Percentiles rank a stretch among this genome's conserved stretches.
Conservation (phyloP, 192 early-diverging fungal species). For the Dissophora globulifera region DNA sequence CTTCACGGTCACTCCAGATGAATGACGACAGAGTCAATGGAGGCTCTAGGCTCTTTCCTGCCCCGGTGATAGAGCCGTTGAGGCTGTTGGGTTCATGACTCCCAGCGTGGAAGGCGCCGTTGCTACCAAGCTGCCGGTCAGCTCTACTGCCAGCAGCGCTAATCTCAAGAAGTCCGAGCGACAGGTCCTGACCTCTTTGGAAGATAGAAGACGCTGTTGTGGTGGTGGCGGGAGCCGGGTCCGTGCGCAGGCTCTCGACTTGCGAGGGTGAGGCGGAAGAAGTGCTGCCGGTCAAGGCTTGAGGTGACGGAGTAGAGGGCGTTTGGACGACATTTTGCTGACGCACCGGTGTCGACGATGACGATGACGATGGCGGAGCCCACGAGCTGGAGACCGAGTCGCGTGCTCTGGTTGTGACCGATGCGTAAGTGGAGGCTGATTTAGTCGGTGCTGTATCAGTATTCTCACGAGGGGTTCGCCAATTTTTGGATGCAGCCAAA, state of each 20-base stretch:
- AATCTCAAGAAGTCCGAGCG: conserved; percentile 13
- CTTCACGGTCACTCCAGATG: conserved; percentile 24
- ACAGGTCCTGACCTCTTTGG: background rate
- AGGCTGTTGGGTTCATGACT: background rate
- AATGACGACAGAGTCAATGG: conserved; percentile 38
- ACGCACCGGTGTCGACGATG: too few species aligned
- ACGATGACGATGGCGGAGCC: too few species aligned
- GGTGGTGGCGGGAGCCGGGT: background rate
- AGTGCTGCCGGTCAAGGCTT: background rate
- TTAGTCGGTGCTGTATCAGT: background rate
- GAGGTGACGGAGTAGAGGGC: conserved; percentile 14
- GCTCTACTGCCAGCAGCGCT: background rate
- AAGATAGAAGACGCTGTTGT: background rate
- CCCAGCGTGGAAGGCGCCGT: background rate
- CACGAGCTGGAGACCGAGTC: background rate
- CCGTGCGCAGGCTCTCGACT: background rate
- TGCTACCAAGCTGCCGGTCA: background rate
- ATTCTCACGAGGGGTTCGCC: background rate
- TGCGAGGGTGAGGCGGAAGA: conserved; percentile 7
- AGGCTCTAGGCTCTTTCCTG: conserved; percentile 13
- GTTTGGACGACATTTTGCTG: conserved; percentile 7
- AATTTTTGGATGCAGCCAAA: background rate
- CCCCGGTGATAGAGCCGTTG: background rate
- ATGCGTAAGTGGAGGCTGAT: background rate
- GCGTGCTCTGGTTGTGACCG: conserved; percentile 4